These are phyloP conservation scores for Diaporthe citrichinensis DNA, from an alignment of 2,329 filamentous ascomycete genomes.

Conservation along the genomic window DNA sequence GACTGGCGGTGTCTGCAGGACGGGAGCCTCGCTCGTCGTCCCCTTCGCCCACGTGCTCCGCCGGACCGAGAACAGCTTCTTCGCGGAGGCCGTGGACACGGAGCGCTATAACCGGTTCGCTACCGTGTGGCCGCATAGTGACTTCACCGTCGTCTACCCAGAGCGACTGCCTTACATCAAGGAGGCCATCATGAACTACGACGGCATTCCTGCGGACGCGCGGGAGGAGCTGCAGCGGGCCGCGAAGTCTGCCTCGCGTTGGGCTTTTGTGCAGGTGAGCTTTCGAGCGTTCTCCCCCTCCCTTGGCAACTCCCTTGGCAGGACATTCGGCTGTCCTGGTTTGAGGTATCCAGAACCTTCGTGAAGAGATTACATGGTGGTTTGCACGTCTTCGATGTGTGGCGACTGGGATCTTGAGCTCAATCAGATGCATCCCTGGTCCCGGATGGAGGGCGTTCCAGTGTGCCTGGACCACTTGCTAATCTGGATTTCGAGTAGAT, in stretches of 20 bases:
- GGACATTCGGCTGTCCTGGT: background rate
- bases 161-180: slow-evolving; percentile 4
- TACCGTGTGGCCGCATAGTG: slow-evolving; percentile 64
- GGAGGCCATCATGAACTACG: slow-evolving; percentile 53
- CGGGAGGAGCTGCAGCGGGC: slow-evolving; percentile 53
- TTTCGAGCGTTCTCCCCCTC: background rate
- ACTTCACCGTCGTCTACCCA: slow-evolving; percentile 47
- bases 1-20: background rate
- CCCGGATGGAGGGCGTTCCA: background rate
- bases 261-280: slow-evolving; percentile 24
- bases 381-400: background rate
- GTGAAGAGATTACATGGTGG: too few species aligned
- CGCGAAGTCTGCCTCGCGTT: slow-evolving; percentile 47
- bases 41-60: slow-evolving; percentile 35
- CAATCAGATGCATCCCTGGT: background rate
- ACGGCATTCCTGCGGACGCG: slow-evolving; percentile 60
- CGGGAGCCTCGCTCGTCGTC: slow-evolving; percentile 25
- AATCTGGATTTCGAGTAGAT: background rate
- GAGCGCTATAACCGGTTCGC: slow-evolving; percentile 49
- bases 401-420: background rate
- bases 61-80: slow-evolving; percentile 16
- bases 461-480: background rate
- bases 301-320: background rate
- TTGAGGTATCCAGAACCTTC: background rate
- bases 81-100: slow-evolving; percentile 55